Evolutionary conservation across 2,329 filamentous ascomycete genomes (phyloP), one percentile per base, ranked within the genome.

Genomic region (Myrmaecium sp.): DNA sequence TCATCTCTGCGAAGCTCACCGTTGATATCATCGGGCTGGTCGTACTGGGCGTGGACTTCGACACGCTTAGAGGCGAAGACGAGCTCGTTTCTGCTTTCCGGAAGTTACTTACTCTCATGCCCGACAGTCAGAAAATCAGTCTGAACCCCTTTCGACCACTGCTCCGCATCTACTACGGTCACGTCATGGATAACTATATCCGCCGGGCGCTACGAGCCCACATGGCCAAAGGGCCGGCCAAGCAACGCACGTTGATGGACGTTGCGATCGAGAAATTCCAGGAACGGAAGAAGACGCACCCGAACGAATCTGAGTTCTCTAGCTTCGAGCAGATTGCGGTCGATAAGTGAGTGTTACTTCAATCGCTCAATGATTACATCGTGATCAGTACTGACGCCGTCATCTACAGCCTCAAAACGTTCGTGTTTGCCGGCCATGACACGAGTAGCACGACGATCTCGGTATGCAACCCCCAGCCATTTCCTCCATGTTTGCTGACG

Each of bases 401-500:
- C 21, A 28, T 28, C 21, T 14, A 18, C 8, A 28, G 18, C 12
- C 44, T 49, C 27, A 42, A 40, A 6, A 30, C 41, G 0, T 50
- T 51, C 30, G 22, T 54, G 4, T 47, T 54, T 26, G 46, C 43
- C 10, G 49, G 49, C 1, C 47, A 51, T 20, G 47, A 52, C 28
- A 44, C 48, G 0, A 50, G 44, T 2, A 36, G 42, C 6, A 41
- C 38, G n/a, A 46, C 43, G 5, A 36, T 54, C n/a, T 27, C 21
- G n/a, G n/a, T n/a, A n/a, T n/a, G n/a, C n/a, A n/a, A n/a, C n/a
- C n/a, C n/a, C n/a, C n/a, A n/a, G n/a, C n/a, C n/a, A n/a, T n/a
- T n/a, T n/a, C n/a, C n/a, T n/a, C n/a, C n/a, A n/a, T n/a, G n/a
- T n/a, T n/a, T n/a, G n/a, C n/a, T 37, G 35, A n/a, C n/a, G n/a